Percentiles rank a stretch among this genome's conserved stretches.
These are phyloP conservation scores for Boletus tomentosulus DNA, from an alignment of 768 basidiomycete species.

Conservation along the genomic window DNA sequence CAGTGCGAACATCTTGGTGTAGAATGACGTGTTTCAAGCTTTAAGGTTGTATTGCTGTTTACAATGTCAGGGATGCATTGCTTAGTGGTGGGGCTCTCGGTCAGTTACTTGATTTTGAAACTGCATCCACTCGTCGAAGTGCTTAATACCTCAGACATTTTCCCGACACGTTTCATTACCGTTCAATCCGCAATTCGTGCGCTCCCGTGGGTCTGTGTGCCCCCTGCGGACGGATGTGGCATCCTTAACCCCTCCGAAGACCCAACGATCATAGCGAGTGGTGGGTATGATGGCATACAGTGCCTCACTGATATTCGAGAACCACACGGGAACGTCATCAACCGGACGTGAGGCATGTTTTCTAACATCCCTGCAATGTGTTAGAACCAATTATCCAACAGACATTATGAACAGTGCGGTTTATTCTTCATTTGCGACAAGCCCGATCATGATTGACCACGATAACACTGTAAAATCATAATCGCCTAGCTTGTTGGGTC, in stretches of 20 bases:
- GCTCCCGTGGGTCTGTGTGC: slow-evolving; percentile 69
- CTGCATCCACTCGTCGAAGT: too few species aligned
- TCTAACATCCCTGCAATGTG: background rate
- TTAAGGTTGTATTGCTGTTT: slow-evolving; percentile 56
- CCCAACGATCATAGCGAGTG: slow-evolving; percentile 71
- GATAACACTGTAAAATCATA: slow-evolving; percentile 78
- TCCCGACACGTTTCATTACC: slow-evolving; percentile 69
- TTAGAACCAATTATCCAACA: slow-evolving; percentile 23
- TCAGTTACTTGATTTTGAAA: too few species aligned
- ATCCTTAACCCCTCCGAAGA: slow-evolving; percentile 44
- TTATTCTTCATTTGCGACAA: slow-evolving; percentile 65
- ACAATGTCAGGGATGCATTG: slow-evolving; percentile 46
- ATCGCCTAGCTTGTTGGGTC: slow-evolving; percentile 67
- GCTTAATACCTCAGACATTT: slow-evolving; percentile 31
- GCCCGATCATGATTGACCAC: slow-evolving; percentile 74
- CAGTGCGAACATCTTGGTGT: background rate
- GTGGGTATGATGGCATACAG: slow-evolving; percentile 77
- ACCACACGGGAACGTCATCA: slow-evolving; percentile 60
- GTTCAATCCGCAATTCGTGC: slow-evolving; percentile 75
- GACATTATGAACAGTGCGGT: slow-evolving; percentile 68
- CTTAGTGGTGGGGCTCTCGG: slow-evolving; percentile 31
- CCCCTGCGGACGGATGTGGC: slow-evolving; percentile 50
- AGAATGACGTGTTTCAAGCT: slow-evolving; percentile 28
- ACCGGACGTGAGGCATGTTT: slow-evolving; percentile 66
- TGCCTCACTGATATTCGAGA: slow-evolving; percentile 77